These are phyloP conservation scores for Trichosporon coremiiforme DNA, from an alignment of 1,284 basidiomycete species.

Conservation along the genomic window DNA sequence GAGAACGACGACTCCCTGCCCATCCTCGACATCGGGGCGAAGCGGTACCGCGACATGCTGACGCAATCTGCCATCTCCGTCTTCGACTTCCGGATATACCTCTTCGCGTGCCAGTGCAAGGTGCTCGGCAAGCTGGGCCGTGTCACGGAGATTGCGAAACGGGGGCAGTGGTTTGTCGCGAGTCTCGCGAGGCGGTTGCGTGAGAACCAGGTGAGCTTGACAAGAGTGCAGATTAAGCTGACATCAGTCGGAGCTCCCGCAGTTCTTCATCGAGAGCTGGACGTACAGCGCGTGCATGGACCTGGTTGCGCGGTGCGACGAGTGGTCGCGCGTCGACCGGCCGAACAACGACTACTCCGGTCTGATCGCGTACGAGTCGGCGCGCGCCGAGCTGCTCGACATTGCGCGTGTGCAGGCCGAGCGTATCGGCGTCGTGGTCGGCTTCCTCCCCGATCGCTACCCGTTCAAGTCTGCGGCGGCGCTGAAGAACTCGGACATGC, in stretches of 20 bases:
- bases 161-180: conserved; percentile 57
- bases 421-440: conserved; percentile 45
- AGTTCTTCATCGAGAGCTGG: conserved; percentile 89
- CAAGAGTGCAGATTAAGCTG: background rate
- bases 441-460: conserved; percentile 47
- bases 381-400: conserved; percentile 51
- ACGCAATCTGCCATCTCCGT: conserved; percentile 87
- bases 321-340: conserved; percentile 63
- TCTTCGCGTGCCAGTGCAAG: conserved; percentile 81
- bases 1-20: conserved; percentile 76
- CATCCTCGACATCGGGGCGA: conserved; percentile 75
- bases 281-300: conserved; percentile 87
- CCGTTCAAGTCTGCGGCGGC: conserved; percentile 41
- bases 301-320: conserved; percentile 79
- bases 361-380: conserved; percentile 57
- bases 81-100: conserved; percentile 90
- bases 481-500: conserved; percentile 17
- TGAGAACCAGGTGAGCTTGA: conserved; percentile 67
- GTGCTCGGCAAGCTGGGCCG: conserved; percentile 79
- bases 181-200: conserved; percentile 59
- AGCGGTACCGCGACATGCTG: conserved; percentile 86
- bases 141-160: conserved; percentile 76
- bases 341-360: conserved; percentile 63
- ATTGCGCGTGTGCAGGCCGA: conserved; percentile 54
- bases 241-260: conserved; percentile 67